Conservation (phyloP, 768 basidiomycete species). For the Sarcodon sp. region DNA sequence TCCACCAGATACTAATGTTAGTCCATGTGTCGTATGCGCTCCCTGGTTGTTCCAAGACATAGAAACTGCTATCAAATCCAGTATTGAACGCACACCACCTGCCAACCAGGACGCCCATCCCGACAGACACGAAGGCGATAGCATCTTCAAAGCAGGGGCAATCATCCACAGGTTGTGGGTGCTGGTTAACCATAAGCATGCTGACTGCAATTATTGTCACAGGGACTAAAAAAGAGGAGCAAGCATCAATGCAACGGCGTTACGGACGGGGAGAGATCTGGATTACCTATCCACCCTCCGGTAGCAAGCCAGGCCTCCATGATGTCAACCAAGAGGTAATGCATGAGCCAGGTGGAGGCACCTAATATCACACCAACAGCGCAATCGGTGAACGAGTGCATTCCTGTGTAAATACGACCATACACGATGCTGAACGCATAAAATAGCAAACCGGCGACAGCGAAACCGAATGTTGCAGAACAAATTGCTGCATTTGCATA, state of each 20-base stretch:
- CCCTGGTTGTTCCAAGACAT: conserved; percentile 39
- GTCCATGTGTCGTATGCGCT: conserved; percentile 29
- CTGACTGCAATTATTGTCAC: conserved; percentile 46
- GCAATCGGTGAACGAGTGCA: conserved; percentile 82
- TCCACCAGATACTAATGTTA: conserved; percentile 22
- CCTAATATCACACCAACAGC: conserved; percentile 52
- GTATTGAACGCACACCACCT: conserved; percentile 46
- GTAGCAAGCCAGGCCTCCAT: conserved; percentile 30
- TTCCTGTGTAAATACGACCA: conserved; percentile 74
- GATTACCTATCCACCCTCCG: conserved; percentile 22
- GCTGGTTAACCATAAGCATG: conserved; percentile 70
- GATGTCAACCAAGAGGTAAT: conserved; percentile 18
- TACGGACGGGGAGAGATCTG: conserved; percentile 9
- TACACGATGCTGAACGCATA: conserved; percentile 68
- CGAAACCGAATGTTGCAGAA: conserved; percentile 24
- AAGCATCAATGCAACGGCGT: conserved; percentile 4
- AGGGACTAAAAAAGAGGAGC: conserved; percentile 30
- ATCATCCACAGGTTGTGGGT: conserved; percentile 91
- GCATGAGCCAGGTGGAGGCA: conserved; percentile 42
- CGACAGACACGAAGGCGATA: conserved; percentile 81
- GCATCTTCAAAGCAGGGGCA: conserved; percentile 98
- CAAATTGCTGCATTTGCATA: conserved; percentile 30
- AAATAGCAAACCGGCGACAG: conserved; percentile 28
- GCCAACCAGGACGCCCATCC: conserved; percentile 58
- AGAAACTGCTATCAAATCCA: conserved; percentile 20